phyloP scores from a whole-genome alignment of 306 rosid species.

The Acacia crassicarpa region DNA sequence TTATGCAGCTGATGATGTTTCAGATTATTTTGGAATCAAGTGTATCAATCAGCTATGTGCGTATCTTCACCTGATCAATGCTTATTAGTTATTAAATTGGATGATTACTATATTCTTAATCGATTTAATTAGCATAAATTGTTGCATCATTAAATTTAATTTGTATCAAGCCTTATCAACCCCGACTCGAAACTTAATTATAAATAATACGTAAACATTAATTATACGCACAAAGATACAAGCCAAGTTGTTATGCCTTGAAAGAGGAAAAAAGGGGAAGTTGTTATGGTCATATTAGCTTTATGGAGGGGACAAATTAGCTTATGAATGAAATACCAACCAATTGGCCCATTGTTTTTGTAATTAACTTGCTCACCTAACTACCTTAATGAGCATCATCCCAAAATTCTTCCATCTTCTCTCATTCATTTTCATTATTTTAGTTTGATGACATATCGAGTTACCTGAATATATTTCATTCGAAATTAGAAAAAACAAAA shows the following conservation, averaged over 20 bases:
- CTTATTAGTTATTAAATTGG: neutral
- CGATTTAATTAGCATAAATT: neutral
- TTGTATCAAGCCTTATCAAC: neutral
- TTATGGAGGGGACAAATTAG: constrained; percentile 52
- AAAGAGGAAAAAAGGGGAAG: constrained; percentile 3
- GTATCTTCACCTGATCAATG: neutral
- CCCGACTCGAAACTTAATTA: neutral
- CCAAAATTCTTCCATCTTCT: constrained; percentile 19
- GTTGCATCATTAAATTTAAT: neutral
- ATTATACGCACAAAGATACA: constrained; percentile 4
- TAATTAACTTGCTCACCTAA: constrained; percentile 33
- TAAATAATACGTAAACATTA: neutral
- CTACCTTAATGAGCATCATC: constrained; percentile 34
- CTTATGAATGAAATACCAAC: constrained; percentile 48
- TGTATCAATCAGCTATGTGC: too few species aligned
- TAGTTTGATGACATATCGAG: neutral
- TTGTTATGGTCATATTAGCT: constrained; percentile 8
- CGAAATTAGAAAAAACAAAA: neutral
- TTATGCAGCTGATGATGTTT: neutral
- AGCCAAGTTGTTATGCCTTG: constrained; percentile 16
- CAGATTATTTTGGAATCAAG: neutral
- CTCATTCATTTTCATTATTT: constrained; percentile 16
- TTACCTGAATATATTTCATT: neutral
- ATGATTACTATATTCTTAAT: neutral
- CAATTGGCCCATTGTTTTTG: constrained; percentile 37